Evolutionary conservation across 73 alveolate genomes (phyloP).

Genomic region (Paramecium sonneborni): DNA sequence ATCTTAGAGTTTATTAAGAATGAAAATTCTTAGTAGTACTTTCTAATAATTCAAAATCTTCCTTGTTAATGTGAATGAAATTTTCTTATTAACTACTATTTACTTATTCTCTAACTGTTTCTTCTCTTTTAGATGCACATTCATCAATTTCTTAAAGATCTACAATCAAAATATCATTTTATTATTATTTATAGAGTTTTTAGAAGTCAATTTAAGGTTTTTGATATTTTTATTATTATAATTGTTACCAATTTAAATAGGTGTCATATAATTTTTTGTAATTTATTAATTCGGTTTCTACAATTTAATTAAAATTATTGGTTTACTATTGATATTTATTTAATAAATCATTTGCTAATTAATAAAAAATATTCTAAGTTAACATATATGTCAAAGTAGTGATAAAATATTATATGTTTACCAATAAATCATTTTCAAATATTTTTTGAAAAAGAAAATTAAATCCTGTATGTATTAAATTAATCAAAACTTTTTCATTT

Average conservation of each 20-base stretch:
- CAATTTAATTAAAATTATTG: neutral
- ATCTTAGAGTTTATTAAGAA: neutral
- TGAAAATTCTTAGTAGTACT: neutral
- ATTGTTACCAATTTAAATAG: neutral
- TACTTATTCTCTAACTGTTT: slow-evolving; percentile 13
- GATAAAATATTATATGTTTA: neutral
- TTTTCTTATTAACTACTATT: neutral
- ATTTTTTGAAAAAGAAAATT: neutral
- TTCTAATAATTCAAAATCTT: slow-evolving; percentile 47
- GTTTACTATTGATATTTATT: neutral
- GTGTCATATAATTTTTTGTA: slow-evolving; percentile 42
- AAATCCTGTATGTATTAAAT: slow-evolving; percentile 15
- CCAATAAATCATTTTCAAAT: neutral
- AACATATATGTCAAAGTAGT: slow-evolving; percentile 13
- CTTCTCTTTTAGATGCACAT: slow-evolving; percentile 39
- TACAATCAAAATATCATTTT: slow-evolving; percentile 1
- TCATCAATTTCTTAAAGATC: slow-evolving; percentile 33
- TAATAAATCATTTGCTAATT: neutral
- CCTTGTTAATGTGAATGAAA: neutral
- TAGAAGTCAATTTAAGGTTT: neutral
- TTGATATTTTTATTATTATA: neutral
- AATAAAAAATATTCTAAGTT: neutral
- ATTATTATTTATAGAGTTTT: neutral
- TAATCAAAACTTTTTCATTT: neutral
- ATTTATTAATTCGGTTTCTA: slow-evolving; percentile 7